Evolutionary conservation across 169 alveolate genomes (phyloP), one percentile per base, ranked within the genome.

Genomic region (Cryptosporidium baileyi): DNA sequence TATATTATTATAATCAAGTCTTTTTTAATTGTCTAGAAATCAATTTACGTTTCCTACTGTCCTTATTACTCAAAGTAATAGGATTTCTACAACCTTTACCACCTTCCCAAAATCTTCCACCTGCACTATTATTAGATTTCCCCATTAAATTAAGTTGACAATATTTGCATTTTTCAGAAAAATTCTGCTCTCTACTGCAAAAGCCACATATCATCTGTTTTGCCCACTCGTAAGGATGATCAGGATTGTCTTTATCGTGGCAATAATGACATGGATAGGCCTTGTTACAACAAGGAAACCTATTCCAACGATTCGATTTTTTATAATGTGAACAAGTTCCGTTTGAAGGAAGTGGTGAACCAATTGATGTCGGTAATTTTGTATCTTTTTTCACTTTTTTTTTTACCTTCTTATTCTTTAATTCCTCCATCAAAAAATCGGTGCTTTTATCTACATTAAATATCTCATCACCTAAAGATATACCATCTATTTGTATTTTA

Each of bases 251-350:
- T 24, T 65, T 85, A 80, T 94, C 96, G 80, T 94, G 97, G 90
- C 97, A 94, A 28, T 63, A 60, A 81, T 94, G 96, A 82, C 97
- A 94, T 5, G 97, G 95, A 67, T 89, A 94, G 11, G 93, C 93
- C 94, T 91, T 93, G 52, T 93, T 93, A 51, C 97, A 94, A 67
- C 97, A 94, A 9, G 97, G 97, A 79, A 94, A 94, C 63, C 97
- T 89, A 52, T 91, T 92, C 97, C 97, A 94, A 43, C 97, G 89
- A 59, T 88, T 90, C 22, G 97, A 94, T 90, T 94, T 93, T 81
- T 89, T 90, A 90, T 94, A 94, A 90, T 94, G 97, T 54, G 91
- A 91, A 92, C 97, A 94, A 9, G 94, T 88, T 34, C 97, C 97
- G 54, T 89, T 81, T 52, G 80, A 89, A 7, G 96, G 96, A 17